Percentiles rank a stretch among this genome's conserved stretches.
These are phyloP conservation scores for Prunus yedoensis DNA, from an alignment of 331 rosid genomes.

Conservation along the genomic window DNA sequence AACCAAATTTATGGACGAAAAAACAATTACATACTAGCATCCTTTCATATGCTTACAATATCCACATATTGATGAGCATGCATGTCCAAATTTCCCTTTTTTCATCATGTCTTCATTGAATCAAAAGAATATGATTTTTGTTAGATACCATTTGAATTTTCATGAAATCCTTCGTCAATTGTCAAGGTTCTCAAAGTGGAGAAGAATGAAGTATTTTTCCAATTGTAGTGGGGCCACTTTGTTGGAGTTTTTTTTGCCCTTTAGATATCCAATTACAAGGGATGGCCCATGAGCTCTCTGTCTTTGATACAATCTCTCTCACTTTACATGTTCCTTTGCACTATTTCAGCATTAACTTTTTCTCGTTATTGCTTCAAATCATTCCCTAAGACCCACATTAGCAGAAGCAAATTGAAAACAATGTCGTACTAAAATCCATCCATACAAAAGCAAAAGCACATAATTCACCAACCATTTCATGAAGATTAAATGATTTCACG, in stretches of 20 bases:
- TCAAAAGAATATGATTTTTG: conserved; percentile 33
- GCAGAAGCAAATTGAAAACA: conserved; percentile 38
- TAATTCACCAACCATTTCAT: conserved; percentile 32
- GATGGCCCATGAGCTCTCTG: conserved; percentile 42
- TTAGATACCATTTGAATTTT: conserved; percentile 38
- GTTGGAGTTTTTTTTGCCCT: conserved; percentile 10
- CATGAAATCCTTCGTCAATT: conserved; percentile 45
- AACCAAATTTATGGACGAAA: conserved; percentile 2
- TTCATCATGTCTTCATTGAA: conserved; percentile 55
- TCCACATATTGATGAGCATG: conserved; percentile 24
- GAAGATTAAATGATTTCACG: conserved; percentile 23
- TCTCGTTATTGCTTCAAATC: conserved; percentile 49
- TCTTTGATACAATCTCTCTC: conserved; percentile 41
- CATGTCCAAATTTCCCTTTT: conserved; percentile 30
- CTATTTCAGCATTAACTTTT: conserved; percentile 43
- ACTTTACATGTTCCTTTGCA: conserved; percentile 48
- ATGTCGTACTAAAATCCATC: conserved; percentile 40
- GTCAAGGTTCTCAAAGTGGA: conserved; percentile 37
- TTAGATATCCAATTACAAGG: conserved; percentile 43
- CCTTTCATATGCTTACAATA: conserved; percentile 11
- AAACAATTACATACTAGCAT: background rate
- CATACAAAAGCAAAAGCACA: conserved; percentile 43
- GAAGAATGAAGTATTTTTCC: conserved; percentile 18
- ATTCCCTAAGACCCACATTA: conserved; percentile 67
- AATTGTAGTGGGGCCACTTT: conserved; percentile 42